Percentiles rank a stretch among this genome's conserved stretches.
phyloP scores from a whole-genome alignment of 1,284 basidiomycete genomes.

The Cutaneotrichosporon dermatis region DNA sequence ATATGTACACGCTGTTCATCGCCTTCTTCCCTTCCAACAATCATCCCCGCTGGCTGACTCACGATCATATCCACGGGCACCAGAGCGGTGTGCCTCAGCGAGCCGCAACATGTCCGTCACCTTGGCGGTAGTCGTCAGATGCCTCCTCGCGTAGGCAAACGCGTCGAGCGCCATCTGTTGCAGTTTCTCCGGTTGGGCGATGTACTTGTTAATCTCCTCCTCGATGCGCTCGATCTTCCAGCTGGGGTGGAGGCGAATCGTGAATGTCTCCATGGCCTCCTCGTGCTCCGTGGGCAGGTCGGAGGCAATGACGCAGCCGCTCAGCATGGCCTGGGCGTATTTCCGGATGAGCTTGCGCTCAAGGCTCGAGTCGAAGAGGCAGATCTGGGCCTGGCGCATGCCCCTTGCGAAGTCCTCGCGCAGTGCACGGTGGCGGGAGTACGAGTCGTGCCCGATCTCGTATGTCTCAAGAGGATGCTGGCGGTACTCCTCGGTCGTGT shows the following conservation, averaged over 20 bases:
- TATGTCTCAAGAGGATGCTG: constrained; percentile 43
- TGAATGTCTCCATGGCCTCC: constrained; percentile 34
- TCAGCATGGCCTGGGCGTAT: constrained; percentile 46
- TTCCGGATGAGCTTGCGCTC: constrained; percentile 49
- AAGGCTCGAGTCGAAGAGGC: constrained; percentile 48
- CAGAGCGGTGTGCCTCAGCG: constrained; percentile 36
- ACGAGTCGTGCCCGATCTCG: constrained; percentile 31
- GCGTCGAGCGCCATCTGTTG: constrained; percentile 44
- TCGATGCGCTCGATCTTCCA: constrained; percentile 43
- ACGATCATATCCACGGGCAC: constrained; percentile 42
- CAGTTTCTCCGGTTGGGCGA: constrained; percentile 35
- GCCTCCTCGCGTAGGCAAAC: constrained; percentile 40
- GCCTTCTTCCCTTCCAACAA: too few species aligned
- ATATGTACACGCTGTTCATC: too few species aligned
- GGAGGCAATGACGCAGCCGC: constrained; percentile 45
- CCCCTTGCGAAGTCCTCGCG: constrained; percentile 43
- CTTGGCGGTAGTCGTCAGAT: constrained; percentile 44
- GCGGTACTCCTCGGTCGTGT: constrained; percentile 24
- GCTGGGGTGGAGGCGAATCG: constrained; percentile 37
- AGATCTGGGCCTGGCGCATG: constrained; percentile 45
- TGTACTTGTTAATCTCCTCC: constrained; percentile 28
- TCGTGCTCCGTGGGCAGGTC: constrained; percentile 48
- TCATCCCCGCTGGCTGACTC: too few species aligned
- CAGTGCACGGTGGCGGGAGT: constrained; percentile 34
- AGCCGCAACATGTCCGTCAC: constrained; percentile 37